These are phyloP conservation scores for Ascocoryne sarcoides DNA, from an alignment of 2,329 filamentous ascomycete species.

Conservation along the genomic window DNA sequence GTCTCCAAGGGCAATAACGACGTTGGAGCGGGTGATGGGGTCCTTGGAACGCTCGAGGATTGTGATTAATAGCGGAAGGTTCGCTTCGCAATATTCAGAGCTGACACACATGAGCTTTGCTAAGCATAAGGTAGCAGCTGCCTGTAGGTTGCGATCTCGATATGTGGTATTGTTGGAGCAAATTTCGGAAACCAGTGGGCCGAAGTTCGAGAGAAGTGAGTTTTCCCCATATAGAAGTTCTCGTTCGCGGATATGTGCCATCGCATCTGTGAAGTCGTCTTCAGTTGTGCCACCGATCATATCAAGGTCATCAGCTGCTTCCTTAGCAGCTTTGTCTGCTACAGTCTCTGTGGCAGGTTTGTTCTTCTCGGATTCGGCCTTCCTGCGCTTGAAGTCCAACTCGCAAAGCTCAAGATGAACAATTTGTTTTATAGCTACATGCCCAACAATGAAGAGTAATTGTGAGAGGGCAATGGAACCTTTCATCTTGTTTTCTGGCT, in stretches of 20 bases:
- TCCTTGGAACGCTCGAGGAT: slow-evolving; percentile 94
- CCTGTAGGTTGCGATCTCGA: slow-evolving; percentile 80
- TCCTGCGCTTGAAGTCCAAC: slow-evolving; percentile 92
- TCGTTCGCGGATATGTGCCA: slow-evolving; percentile 74
- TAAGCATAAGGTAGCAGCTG: slow-evolving; percentile 85
- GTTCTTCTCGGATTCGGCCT: slow-evolving; percentile 77
- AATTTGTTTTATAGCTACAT: slow-evolving; percentile 97
- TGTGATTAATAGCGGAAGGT: slow-evolving; percentile 88
- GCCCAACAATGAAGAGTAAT: slow-evolving; percentile 87
- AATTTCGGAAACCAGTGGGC: slow-evolving; percentile 84
- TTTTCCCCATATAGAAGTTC: slow-evolving; percentile 76
- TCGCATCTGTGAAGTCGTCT: slow-evolving; percentile 83
- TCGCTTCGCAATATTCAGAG: slow-evolving; percentile 89
- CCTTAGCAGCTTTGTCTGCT: slow-evolving; percentile 46
- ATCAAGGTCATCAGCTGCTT: slow-evolving; percentile 82
- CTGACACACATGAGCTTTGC: slow-evolving; percentile 99
- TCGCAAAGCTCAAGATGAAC: slow-evolving; percentile 97
- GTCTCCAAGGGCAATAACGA: slow-evolving; percentile 92
- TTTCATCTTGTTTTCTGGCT: slow-evolving; percentile 44
- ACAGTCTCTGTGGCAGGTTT: slow-evolving; percentile 34
- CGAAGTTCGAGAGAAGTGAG: slow-evolving; percentile 83
- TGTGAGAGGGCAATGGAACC: slow-evolving; percentile 75
- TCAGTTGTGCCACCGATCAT: slow-evolving; percentile 95
- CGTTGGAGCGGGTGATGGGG: slow-evolving; percentile 87
- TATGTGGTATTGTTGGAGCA: slow-evolving; percentile 93